Conservation (phyloP, 192 early-diverging fungal species). For the Mycoemilia scoparia region DNA sequence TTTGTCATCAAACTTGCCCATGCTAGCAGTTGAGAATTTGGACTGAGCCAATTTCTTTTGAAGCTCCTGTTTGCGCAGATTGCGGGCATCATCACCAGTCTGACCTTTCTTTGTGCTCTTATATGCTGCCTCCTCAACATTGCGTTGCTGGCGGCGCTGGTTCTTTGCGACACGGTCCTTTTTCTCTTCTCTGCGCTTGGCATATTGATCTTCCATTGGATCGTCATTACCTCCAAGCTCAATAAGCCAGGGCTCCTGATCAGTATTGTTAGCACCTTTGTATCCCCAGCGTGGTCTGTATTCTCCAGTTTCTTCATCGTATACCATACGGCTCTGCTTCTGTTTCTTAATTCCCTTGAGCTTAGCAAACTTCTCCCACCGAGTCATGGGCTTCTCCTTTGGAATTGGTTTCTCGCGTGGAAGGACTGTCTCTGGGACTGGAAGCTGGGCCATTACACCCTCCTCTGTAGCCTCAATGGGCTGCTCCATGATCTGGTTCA, state of each 20-base stretch:
- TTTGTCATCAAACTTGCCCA: constrained; percentile 79
- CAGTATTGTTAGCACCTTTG: constrained; percentile 56
- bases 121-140: constrained; percentile 59
- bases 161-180: constrained; percentile 79
- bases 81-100: constrained; percentile 31
- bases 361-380: constrained; percentile 98
- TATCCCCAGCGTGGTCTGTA: constrained; percentile 84
- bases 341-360: constrained; percentile 79
- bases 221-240: constrained; percentile 74
- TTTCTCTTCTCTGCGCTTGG: constrained; percentile 60
- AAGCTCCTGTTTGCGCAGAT: constrained; percentile 53
- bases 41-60: constrained; percentile 51
- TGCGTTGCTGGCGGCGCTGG: constrained; percentile 65
- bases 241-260: constrained; percentile 76
- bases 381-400: constrained; percentile 72
- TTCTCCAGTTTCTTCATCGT: constrained; percentile 64
- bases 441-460: constrained; percentile 65
- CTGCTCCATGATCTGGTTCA: constrained; percentile 76
- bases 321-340: constrained; percentile 69
- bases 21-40: constrained; percentile 70
- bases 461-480: constrained; percentile 45
- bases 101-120: constrained; percentile 23
- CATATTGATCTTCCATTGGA: constrained; percentile 76
- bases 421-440: constrained; percentile 38
- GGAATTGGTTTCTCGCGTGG: constrained; percentile 90